These are phyloP conservation scores for Leccinum imitatum DNA, from an alignment of 768 basidiomycete genomes.

Conservation along the genomic window DNA sequence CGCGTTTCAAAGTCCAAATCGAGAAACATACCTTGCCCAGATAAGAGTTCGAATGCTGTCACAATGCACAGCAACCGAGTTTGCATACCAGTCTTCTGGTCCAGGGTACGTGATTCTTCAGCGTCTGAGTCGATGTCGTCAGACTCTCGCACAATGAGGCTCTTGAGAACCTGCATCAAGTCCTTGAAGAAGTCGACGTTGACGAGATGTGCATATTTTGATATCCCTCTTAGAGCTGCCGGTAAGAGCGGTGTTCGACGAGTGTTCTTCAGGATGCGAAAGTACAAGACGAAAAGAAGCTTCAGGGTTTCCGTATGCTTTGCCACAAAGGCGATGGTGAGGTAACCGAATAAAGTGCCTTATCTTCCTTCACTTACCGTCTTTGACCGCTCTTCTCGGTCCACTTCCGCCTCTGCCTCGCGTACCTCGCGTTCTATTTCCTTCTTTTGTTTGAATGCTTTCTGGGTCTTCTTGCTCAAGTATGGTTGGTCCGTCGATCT, in stretches of 20 bases:
- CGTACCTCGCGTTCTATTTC: conserved; percentile 90
- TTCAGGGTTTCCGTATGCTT: conserved; percentile 99
- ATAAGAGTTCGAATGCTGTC: conserved; percentile 96
- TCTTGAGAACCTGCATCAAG: conserved; percentile 82
- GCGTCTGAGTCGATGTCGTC: conserved; percentile 42
- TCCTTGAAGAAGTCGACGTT: conserved; percentile 99
- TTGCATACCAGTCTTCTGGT: conserved; percentile 44
- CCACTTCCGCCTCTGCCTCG: conserved; percentile 92
- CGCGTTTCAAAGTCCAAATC: conserved; percentile 6
- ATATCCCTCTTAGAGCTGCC: conserved; percentile 86
- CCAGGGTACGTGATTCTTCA: conserved; percentile 28
- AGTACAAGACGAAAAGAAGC: conserved; percentile 94
- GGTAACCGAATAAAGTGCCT: conserved; percentile 9
- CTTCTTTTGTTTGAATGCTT: conserved; percentile 82
- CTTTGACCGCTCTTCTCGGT: conserved; percentile 82
- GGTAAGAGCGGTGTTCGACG: conserved; percentile 77
- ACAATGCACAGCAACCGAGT: conserved; percentile 82
- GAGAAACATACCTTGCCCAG: conserved; percentile 76
- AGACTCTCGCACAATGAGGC: conserved; percentile 58
- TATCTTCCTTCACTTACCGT: conserved; percentile 54
- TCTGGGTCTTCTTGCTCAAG: conserved; percentile 90
- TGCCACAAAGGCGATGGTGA: conserved; percentile 25
- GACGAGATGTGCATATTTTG: conserved; percentile 92
- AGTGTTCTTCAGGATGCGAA: conserved; percentile 89
- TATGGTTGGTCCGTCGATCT: conserved; percentile 65